Percentiles rank a stretch among this genome's conserved stretches.
Conservation (phyloP, 2,329 filamentous ascomycete genomes). For the Aspergillus sp. region DNA sequence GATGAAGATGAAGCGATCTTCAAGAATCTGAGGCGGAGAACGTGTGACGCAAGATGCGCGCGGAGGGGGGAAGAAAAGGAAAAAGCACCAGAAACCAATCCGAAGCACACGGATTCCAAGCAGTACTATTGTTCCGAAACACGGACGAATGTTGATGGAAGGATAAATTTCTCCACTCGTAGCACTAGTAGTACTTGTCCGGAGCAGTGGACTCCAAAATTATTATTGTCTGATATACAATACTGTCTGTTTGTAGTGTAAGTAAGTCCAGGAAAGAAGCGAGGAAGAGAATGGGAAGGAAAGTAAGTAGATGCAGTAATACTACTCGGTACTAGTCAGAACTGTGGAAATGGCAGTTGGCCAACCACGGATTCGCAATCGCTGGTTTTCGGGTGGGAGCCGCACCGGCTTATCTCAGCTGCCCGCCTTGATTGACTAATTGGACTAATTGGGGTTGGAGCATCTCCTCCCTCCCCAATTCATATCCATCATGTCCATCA, state of each 20-base stretch:
- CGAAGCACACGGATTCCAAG: conserved; percentile 1
- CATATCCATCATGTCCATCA: too few species aligned
- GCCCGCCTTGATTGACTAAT: neutral
- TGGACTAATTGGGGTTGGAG: too few species aligned
- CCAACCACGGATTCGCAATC: neutral
- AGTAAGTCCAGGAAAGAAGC: neutral
- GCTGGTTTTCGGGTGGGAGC: neutral
- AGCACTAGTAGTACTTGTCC: neutral
- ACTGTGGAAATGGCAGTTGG: neutral
- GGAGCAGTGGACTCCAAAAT: neutral
- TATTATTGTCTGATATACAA: neutral
- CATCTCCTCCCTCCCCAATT: too few species aligned
- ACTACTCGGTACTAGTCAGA: neutral
- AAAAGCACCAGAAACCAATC: conserved; percentile 2
- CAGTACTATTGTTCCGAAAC: neutral
- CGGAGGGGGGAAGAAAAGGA: neutral
- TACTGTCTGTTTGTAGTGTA: too few species aligned
- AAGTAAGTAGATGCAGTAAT: too few species aligned
- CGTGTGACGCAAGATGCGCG: conserved; percentile 5
- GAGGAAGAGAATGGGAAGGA: neutral
- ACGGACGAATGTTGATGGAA: neutral
- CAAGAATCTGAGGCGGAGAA: neutral
- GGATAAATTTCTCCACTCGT: neutral
- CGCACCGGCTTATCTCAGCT: neutral
- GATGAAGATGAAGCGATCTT: conserved; percentile 1